Conservation (phyloP, 2,329 filamentous ascomycete genomes). For the Arthrobotrys sphaeroides region DNA sequence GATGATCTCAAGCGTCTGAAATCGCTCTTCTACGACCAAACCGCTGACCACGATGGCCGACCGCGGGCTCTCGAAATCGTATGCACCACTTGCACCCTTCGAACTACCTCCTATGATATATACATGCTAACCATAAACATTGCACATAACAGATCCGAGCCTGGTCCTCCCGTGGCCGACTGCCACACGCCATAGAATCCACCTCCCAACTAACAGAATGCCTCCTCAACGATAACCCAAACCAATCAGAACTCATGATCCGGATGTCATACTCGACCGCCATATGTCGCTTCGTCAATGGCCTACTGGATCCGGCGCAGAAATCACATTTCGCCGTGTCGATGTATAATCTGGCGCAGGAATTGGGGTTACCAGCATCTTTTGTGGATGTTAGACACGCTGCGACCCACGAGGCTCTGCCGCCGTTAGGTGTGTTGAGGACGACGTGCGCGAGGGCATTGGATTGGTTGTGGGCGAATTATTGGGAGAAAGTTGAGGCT, state of each 20-base stretch:
- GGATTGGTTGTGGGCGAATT: slow-evolving; percentile 87
- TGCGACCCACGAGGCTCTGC: slow-evolving; percentile 87
- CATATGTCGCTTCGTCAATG: slow-evolving; percentile 82
- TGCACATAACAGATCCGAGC: slow-evolving; percentile 53
- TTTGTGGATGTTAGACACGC: slow-evolving; percentile 92
- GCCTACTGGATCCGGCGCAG: slow-evolving; percentile 77
- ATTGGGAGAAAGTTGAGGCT: slow-evolving; percentile 69
- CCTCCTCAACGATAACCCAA: slow-evolving; percentile 70
- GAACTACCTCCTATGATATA: background rate
- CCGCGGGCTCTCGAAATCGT: slow-evolving; percentile 44
- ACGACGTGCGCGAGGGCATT: slow-evolving; percentile 75
- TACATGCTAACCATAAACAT: background rate
- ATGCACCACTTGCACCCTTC: background rate
- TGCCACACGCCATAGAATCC: slow-evolving; percentile 81
- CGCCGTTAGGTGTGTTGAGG: slow-evolving; percentile 76
- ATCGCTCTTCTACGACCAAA: slow-evolving; percentile 46
- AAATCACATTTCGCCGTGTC: slow-evolving; percentile 69
- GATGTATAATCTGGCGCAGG: slow-evolving; percentile 77
- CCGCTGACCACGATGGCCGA: slow-evolving; percentile 33
- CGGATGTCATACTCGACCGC: slow-evolving; percentile 77
- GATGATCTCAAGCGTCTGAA: slow-evolving; percentile 48
- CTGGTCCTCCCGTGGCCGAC: slow-evolving; percentile 77
- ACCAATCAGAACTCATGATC: slow-evolving; percentile 69
- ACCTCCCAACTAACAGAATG: slow-evolving; percentile 78
- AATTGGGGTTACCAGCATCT: slow-evolving; percentile 74